Evolutionary conservation across 2,329 filamentous ascomycete genomes (phyloP), one percentile per base, ranked within the genome.

Genomic region (Apiospora koreana): DNA sequence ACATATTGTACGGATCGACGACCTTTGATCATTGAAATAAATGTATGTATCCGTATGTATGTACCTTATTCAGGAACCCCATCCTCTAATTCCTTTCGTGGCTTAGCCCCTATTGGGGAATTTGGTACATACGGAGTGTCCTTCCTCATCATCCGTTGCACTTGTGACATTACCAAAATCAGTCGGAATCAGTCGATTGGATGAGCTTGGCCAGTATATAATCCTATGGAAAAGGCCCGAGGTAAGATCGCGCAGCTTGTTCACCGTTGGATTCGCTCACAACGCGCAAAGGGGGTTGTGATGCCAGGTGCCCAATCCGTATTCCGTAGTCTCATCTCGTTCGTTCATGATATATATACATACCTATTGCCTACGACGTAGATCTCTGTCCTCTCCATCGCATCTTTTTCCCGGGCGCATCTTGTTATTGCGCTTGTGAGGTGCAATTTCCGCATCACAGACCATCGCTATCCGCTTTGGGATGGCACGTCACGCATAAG

Each of bases 401-500:
- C 54, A 18, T n/a, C 54, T 38, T 18, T 62, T 5, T n/a, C 31
- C 7, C 18, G 9, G 31, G 54, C 21, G 54, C 28, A 18, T 38
- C n/a, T n/a, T 38, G 31, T 35, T 18, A 58, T 35, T 8, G 50
- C 50, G 31, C 50, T 62, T 62, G 31, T 35, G 31, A 38, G 21
- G 21, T n/a, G 31, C 18, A 62, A 62, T 62, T 62, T 62, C 54
- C 54, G 54, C 31, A 62, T 62, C 54, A 38, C 54, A 62, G 54
- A 62, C 54, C 54, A 62, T 38, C 31, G 1, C 54, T 62, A n/a
- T 62, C 54, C 54, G 21, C 31, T 38, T 62, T 38, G 54, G 28
- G 54, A 62, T 62, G 31, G 31, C 54, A 6, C 18, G 18, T 62
- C 31, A 18, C 38, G 54, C 31, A 38, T 12, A 62, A 62, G 54